These are phyloP conservation scores for Rhynchospora pubera DNA, from an alignment of 176 grass and related monocot species.

Conservation along the genomic window DNA sequence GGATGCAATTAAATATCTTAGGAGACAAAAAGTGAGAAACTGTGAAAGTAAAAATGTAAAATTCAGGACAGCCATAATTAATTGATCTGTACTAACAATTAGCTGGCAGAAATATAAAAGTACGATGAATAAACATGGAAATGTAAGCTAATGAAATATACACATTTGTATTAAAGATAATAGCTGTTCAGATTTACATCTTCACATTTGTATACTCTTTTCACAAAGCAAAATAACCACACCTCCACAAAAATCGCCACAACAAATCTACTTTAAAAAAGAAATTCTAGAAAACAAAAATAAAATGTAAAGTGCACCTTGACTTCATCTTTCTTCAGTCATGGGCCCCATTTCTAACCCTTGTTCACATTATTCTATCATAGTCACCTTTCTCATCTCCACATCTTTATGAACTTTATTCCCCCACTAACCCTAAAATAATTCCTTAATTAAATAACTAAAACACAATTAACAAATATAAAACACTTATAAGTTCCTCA, in stretches of 20 bases:
- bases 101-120: not conserved
- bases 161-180: conserved; percentile 15
- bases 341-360: conserved; percentile 13
- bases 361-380: conserved; percentile 17
- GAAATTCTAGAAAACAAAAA: conserved; percentile 26
- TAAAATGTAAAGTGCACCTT: conserved; percentile 31
- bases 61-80: not conserved
- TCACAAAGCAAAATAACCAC: conserved; percentile 15
- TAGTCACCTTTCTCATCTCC: conserved; percentile 23
- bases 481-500: conserved; percentile 31
- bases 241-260: conserved; percentile 18
- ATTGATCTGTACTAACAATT: not conserved
- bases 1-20: not conserved
- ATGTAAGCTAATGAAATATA: not conserved
- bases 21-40: not conserved
- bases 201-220: conserved; percentile 12
- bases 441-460: conserved; percentile 33
- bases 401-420: conserved; percentile 43
- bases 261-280: conserved; percentile 27
- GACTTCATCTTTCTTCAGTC: conserved; percentile 52
- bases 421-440: conserved; percentile 31
- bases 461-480: conserved; percentile 30
- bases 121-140: not conserved
- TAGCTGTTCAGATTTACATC: conserved; percentile 25
- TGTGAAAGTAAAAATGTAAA: not conserved